Evolutionary conservation across 2,329 filamentous ascomycete species (phyloP).

Genomic region (Cadophora luteo-olivacea): DNA sequence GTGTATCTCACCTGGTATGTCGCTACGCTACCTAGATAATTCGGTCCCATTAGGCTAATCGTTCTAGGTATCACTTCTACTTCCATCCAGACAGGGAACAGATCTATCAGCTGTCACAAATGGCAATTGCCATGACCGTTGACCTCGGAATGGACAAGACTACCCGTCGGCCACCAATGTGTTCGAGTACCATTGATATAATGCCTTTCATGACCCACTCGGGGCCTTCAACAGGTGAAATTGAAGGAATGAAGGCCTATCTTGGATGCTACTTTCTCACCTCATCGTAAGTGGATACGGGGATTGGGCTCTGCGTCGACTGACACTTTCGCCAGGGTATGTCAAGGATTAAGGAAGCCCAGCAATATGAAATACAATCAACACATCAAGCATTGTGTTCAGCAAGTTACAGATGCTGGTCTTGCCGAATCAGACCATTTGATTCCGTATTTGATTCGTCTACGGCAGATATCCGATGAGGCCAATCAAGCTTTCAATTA

Average conservation of each 20-base stretch:
- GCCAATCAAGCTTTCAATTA: slow-evolving; percentile 41
- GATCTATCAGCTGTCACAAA: slow-evolving; percentile 44
- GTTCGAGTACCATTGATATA: background rate
- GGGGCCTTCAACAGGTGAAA: slow-evolving; percentile 25
- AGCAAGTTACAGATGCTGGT: slow-evolving; percentile 30
- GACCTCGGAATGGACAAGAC: slow-evolving; percentile 41
- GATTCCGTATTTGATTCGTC: slow-evolving; percentile 37
- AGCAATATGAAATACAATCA: slow-evolving; percentile 36
- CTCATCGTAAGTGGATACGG: slow-evolving; percentile 35
- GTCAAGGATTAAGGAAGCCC: slow-evolving; percentile 39
- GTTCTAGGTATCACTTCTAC: slow-evolving; percentile 41
- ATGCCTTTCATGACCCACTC: background rate
- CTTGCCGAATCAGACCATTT: slow-evolving; percentile 37
- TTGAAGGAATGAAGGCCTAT: slow-evolving; percentile 38
- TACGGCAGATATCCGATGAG: slow-evolving; percentile 41
- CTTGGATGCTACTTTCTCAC: slow-evolving; percentile 41
- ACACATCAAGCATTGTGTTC: slow-evolving; percentile 39
- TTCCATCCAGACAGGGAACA: slow-evolving; percentile 43
- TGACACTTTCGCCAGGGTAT: slow-evolving; percentile 30
- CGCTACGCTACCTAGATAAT: background rate
- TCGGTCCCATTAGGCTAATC: background rate
- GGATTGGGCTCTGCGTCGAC: background rate
- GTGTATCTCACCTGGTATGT: slow-evolving; percentile 63
- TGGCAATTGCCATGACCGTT: slow-evolving; percentile 42
- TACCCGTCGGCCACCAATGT: background rate